Base-by-base conservation (phyloP, 2,329 filamentous ascomycete genomes). In the Xylariaceae sp. region DNA sequence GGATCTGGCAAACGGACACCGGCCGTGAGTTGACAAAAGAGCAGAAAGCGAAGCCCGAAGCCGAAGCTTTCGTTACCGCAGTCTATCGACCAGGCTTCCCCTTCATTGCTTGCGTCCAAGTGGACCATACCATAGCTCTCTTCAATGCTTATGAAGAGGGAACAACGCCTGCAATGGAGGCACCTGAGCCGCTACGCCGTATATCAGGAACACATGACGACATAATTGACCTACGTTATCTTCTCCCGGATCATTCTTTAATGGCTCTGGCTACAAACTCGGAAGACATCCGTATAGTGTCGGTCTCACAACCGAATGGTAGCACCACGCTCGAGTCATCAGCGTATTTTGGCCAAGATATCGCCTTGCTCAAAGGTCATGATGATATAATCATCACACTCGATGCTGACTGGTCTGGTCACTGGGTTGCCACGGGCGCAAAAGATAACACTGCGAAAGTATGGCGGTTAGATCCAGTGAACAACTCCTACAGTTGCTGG, bases 121-220 rank as follows among this genome's bases (percentile, higher is more conserved):
- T 88, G 39, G 92, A 97, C 67, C 91, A 96, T 69, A 95, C 91
- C 0, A 74, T 99, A 53, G 80, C 88, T 47, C 74, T 96, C 34
- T 90, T 92, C 69, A 79, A 66, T 56, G 70, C 67, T 48, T 80
- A 67, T 47, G 80, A 62, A 52, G 72, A 73, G 55, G 66, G 69
- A 8, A 60, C 73, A 39, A 50, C 71, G 39, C 57, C 63, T 41
- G 62, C 70, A 57, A 66, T 72, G 55, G 66, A 65, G 60, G 73
- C 55, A 63, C 77, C 68, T 64, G 75, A 72, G 67, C 88, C 73
- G 0, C 79, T 88, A 44, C 84, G 88, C 62, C 83, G 90, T 44
- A 95, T 99, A 62, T 96, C 92, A 3, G 95, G 94, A 51, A 96
- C 94, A 5, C 91, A 97, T 70, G 95, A 99, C 69, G 94, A 99